Conservation (phyloP, 768 basidiomycete species). For the Obba rivulosa region DNA sequence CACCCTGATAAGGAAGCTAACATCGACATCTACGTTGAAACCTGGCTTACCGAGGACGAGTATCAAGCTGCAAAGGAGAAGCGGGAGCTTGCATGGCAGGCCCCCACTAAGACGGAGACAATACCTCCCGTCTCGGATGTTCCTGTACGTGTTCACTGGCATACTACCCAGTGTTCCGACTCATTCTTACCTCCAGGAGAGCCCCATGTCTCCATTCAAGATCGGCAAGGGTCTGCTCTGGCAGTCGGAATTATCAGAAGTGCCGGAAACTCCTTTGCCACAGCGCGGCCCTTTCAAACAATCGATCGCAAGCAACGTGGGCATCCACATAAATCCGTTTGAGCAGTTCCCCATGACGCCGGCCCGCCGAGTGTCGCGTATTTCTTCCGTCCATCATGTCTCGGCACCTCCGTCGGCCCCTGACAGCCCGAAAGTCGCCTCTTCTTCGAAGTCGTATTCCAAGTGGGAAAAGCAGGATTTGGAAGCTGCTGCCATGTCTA, state of each 20-base stretch:
- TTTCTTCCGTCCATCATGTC: slow-evolving; percentile 30
- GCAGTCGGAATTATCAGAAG: slow-evolving; percentile 44
- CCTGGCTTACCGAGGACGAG: slow-evolving; percentile 74
- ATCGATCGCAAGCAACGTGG: slow-evolving; percentile 39
- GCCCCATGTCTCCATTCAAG: slow-evolving; percentile 23
- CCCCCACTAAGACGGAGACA: slow-evolving; percentile 32
- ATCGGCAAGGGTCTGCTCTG: slow-evolving; percentile 68
- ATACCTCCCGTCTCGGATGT: slow-evolving; percentile 41
- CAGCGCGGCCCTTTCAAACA: slow-evolving; percentile 38
- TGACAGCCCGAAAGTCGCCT: slow-evolving; percentile 53
- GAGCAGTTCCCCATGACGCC: slow-evolving; percentile 19
- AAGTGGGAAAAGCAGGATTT: slow-evolving; percentile 88
- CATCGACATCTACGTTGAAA: slow-evolving; percentile 70
- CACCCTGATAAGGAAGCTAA: slow-evolving; percentile 69
- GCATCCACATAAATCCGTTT: slow-evolving; percentile 49
- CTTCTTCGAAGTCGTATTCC: slow-evolving; percentile 46
- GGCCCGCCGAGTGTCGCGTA: slow-evolving; percentile 40
- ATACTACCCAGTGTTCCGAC: no score
- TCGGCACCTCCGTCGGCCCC: slow-evolving; percentile 21
- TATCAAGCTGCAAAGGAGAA: slow-evolving; percentile 59
- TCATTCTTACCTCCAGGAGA: no score
- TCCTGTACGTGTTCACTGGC: slow-evolving; percentile 13
- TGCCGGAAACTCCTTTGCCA: slow-evolving; percentile 24
- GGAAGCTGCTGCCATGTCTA: slow-evolving; percentile 74
- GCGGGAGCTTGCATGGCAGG: slow-evolving; percentile 66